Evolutionary conservation across 345 rosid species (phyloP).

Genomic region (Populus alba): DNA sequence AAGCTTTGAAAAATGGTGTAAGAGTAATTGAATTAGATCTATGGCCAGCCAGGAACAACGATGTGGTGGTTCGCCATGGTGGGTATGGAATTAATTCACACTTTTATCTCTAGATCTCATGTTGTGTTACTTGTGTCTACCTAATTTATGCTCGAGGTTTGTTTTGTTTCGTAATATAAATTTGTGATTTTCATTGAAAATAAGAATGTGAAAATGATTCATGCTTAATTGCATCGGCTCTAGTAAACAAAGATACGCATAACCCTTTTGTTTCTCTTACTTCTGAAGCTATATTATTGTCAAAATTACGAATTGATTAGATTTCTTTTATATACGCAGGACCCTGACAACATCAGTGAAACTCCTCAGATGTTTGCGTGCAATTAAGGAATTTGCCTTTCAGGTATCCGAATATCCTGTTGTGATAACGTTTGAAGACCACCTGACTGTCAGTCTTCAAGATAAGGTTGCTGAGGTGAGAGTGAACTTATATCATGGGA

Average conservation of each 20-base stretch:
- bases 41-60: constrained; percentile 58
- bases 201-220: too few species aligned
- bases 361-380: constrained; percentile 54
- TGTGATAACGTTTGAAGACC: constrained; percentile 85
- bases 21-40: constrained; percentile 85
- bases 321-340: constrained; percentile 27
- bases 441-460: constrained; percentile 60
- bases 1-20: constrained; percentile 57
- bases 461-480: constrained; percentile 61
- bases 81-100: constrained; percentile 35
- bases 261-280: too few species aligned
- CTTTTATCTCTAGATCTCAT: background rate
- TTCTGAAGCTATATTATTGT: too few species aligned
- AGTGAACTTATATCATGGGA: too few species aligned
- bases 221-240: too few species aligned
- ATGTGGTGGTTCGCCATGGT: constrained; percentile 69
- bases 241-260: too few species aligned
- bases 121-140: background rate
- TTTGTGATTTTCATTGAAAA: too few species aligned
- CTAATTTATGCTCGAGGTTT: background rate
- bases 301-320: too few species aligned
- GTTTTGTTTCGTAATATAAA: too few species aligned
- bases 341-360: constrained; percentile 60
- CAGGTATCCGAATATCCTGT: constrained; percentile 64
- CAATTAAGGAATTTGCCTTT: constrained; percentile 65